A percentile compares a stretch with the other conserved stretches of the same genome.
Conservation (phyloP, 78 protist species). For the Polysphondylium violaceum region DNA sequence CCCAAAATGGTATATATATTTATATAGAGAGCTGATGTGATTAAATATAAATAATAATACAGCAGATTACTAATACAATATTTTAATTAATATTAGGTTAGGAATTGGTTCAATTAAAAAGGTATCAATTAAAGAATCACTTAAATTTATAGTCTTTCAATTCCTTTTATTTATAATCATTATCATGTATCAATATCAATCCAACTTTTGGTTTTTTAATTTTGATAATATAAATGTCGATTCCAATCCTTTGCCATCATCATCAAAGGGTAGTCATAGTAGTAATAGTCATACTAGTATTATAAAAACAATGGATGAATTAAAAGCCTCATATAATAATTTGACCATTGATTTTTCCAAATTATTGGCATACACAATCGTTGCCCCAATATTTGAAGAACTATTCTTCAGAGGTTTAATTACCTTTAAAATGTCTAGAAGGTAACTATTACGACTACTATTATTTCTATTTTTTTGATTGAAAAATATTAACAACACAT, state of each 20-base stretch:
- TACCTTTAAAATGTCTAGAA: conserved; percentile 6
- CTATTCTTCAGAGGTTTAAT: conserved; percentile 39
- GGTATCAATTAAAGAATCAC: background rate
- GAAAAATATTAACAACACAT: background rate
- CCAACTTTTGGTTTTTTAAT: conserved; percentile 6
- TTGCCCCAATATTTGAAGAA: conserved; percentile 42
- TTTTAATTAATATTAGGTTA: background rate
- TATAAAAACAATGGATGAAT: background rate
- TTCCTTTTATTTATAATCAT: background rate
- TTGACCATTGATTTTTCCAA: background rate
- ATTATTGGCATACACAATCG: background rate
- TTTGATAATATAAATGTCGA: background rate
- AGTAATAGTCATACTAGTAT: background rate
- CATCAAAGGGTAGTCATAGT: background rate
- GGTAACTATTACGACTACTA: background rate
- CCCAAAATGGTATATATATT: background rate
- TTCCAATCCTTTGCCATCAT: background rate
- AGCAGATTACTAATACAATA: background rate
- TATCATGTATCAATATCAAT: background rate
- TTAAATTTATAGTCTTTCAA: background rate
- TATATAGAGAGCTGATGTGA: background rate
- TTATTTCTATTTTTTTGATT: background rate
- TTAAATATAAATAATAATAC: background rate
- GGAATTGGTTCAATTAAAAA: background rate
- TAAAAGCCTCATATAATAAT: background rate